A percentile compares a stretch with the other conserved stretches of the same genome.
Evolutionary conservation across 352 stramenopile species (phyloP).

Genomic region (Phytopythium cucurbitacearum): DNA sequence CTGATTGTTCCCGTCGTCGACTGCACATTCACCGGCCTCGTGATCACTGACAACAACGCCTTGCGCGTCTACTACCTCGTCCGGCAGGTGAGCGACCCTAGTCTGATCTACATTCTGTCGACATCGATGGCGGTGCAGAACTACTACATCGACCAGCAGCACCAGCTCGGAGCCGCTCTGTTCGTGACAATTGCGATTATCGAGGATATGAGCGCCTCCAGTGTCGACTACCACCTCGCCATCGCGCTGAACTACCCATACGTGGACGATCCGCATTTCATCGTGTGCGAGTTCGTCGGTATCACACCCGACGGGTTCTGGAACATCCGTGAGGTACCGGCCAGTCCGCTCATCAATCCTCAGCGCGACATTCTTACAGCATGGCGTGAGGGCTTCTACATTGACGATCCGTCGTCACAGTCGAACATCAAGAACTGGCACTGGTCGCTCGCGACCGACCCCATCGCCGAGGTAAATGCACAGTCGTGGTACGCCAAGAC

Average conservation of each 20-base stretch:
- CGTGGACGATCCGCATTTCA: conserved; percentile 15
- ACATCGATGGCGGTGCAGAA: conserved; percentile 22
- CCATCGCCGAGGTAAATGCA: conserved; percentile 11
- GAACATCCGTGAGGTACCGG: conserved; percentile 13
- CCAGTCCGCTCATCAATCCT: conserved; percentile 8
- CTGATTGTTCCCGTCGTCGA: conserved; percentile 19
- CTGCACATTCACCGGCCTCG: conserved; percentile 16
- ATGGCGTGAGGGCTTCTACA: conserved; percentile 28
- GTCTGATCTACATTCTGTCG: conserved; percentile 15
- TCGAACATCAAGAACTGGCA: conserved; percentile 30
- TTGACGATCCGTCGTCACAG: conserved; percentile 25
- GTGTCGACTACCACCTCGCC: conserved; percentile 18
- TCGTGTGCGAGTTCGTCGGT: conserved; percentile 14
- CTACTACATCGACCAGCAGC: conserved; percentile 17
- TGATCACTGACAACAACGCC: conserved; percentile 12
- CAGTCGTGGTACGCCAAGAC: conserved; percentile 24
- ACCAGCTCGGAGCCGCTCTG: conserved; percentile 12
- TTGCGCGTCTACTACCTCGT: conserved; percentile 21
- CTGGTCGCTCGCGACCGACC: conserved; percentile 18
- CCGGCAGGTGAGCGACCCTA: conserved; percentile 10
- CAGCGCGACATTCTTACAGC: conserved; percentile 20
- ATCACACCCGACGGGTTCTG: conserved; percentile 15
- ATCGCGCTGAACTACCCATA: conserved; percentile 26
- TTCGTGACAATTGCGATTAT: conserved; percentile 19
- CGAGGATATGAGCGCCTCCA: conserved; percentile 14